Evolutionary conservation across 129 eudicot genomes (phyloP).

Genomic region (Scalesia atractyloides): DNA sequence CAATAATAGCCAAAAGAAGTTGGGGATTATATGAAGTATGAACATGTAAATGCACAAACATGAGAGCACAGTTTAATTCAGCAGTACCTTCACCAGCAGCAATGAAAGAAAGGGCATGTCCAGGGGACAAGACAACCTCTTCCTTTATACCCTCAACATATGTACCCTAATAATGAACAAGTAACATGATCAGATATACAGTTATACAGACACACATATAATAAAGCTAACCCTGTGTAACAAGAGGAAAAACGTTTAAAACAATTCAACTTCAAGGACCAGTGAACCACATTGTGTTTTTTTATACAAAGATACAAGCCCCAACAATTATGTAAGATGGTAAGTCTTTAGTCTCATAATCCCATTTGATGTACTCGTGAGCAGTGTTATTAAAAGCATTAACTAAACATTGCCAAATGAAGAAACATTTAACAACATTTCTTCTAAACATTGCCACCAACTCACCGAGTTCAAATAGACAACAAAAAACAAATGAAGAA

Average conservation of each 20-base stretch:
- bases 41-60: neutral
- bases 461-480: no score
- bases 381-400: neutral
- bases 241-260: slow-evolving; percentile 2
- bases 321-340: neutral
- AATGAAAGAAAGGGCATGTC: slow-evolving; percentile 96
- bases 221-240: neutral
- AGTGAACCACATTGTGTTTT: neutral
- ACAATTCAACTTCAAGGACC: slow-evolving; percentile 10
- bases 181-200: slow-evolving; percentile 14
- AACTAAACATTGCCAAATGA: neutral
- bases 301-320: neutral
- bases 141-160: slow-evolving; percentile 99
- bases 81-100: slow-evolving; percentile 98
- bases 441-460: no score
- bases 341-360: slow-evolving; percentile 8
- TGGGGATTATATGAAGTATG: neutral
- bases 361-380: neutral
- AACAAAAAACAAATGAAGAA: no score
- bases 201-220: neutral
- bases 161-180: slow-evolving; percentile 62
- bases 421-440: no score
- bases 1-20: slow-evolving; percentile 20
- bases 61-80: neutral
- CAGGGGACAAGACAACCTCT: slow-evolving; percentile 98